These are phyloP conservation scores for Cercospora zeina DNA, from an alignment of 2,329 filamentous ascomycete species.

Conservation along the genomic window DNA sequence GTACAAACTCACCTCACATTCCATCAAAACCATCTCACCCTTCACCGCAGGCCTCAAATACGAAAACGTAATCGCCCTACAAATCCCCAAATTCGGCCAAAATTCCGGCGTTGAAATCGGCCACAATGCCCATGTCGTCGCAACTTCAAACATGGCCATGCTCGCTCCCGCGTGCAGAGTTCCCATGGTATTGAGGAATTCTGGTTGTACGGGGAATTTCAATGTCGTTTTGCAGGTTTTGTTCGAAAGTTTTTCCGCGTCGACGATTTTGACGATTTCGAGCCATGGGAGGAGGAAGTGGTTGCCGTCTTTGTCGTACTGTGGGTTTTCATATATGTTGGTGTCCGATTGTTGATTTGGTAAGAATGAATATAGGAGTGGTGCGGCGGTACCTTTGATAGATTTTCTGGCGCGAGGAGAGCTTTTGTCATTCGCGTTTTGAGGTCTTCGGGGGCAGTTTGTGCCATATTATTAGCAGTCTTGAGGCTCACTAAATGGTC, in stretches of 20 bases:
- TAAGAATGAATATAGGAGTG: too few relatives aligned
- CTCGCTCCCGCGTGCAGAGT: constrained; percentile 30
- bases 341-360: too few relatives aligned
- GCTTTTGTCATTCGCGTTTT: constrained; percentile 23
- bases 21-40: constrained; percentile 29
- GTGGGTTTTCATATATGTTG: neutral
- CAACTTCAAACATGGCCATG: constrained; percentile 30
- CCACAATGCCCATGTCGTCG: constrained; percentile 26
- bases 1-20: constrained; percentile 28
- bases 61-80: constrained; percentile 27
- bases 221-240: constrained; percentile 23
- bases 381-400: constrained; percentile 13
- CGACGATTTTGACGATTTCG: constrained; percentile 22
- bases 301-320: constrained; percentile 26
- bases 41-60: constrained; percentile 30
- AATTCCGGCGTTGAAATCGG: constrained; percentile 26
- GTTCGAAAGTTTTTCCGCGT: constrained; percentile 19
- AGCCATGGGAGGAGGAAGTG: constrained; percentile 30
- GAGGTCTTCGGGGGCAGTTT: neutral
- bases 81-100: constrained; percentile 28
- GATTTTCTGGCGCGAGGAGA: constrained; percentile 22
- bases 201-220: constrained; percentile 27
- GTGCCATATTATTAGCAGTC: neutral
- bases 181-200: constrained; percentile 32
- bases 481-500: neutral